Evolutionary conservation across 2,329 filamentous ascomycete genomes (phyloP), one percentile per base, ranked within the genome.

Genomic region (Verruconis gallopava): DNA sequence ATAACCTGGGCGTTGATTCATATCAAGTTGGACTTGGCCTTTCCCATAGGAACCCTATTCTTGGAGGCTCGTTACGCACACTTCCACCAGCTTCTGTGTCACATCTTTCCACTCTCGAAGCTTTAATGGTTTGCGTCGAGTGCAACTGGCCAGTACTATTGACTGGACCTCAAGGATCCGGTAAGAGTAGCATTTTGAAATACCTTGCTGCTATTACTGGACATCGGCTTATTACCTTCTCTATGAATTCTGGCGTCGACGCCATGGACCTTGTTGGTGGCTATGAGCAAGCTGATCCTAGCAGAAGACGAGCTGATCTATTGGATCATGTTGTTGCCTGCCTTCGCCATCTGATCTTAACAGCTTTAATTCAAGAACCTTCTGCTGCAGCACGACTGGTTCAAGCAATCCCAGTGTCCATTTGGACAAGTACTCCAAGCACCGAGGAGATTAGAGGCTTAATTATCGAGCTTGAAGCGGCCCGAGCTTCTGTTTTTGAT

Each of bases 201-300:
- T 79, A 89, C 48, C 69, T 94, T 20, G 88, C 91, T n/a, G 79
- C 81, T 11, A 64, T 81, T 18, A 75, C 76, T 33, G 91, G 91
- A 18, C 81, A 81, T 43, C 69, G 77, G 1, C 66, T 96, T 3
- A 73, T 88, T 21, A 81, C 85, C 13, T 84, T 96, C 52, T 79
- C 88, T 1, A 77, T 98, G 63, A 98, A 94, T 55, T 81, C 88
- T 4, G 93, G 98, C 52, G 83, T 94, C 35, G 91, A 98, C 58
- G 88, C 89, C 1, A 94, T 94, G 78, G 91, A 98, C 60, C 75
- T 98, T 43, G 85, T 98, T 44, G 91, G 91, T 53, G 91, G 91
- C 0, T 98, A 94, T 55, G 91, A 98, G 58, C 91, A 98, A 61
- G 79, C 85, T 14, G 91, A 98, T 56, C 77, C 84, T 17, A 70